Evolutionary conservation across 345 rosid genomes (phyloP).

Genomic region (Ailanthus altissimus): DNA sequence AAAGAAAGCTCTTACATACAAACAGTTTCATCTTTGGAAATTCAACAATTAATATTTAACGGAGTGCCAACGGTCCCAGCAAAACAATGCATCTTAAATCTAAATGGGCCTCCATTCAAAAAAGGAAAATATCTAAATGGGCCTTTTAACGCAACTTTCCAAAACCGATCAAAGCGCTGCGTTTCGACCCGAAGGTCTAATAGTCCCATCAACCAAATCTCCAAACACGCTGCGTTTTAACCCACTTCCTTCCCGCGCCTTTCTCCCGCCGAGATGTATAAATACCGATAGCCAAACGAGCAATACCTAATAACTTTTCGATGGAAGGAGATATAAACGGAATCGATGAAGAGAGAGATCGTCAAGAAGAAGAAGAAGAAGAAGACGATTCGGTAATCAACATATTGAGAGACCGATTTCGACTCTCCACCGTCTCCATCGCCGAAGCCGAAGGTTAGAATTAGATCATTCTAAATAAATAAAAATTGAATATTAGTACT

Average conservation of each 20-base stretch:
- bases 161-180: not conserved
- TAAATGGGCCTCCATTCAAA: too few species aligned
- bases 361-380: slow-evolving; percentile 29
- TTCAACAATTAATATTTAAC: too few species aligned
- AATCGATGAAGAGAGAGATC: slow-evolving; percentile 49
- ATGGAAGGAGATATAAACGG: slow-evolving; percentile 51
- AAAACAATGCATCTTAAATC: too few species aligned
- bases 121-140: too few species aligned
- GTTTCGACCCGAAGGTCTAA: not conserved
- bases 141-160: too few species aligned
- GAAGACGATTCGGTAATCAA: slow-evolving; percentile 56
- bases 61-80: too few species aligned
- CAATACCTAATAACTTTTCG: slow-evolving; percentile 20
- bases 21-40: too few species aligned
- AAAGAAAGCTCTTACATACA: too few species aligned
- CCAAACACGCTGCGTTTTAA: slow-evolving; percentile 9
- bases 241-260: slow-evolving; percentile 16
- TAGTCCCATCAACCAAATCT: too few species aligned
- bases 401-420: slow-evolving; percentile 69
- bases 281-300: not conserved
- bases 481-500: not conserved
- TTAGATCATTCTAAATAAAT: slow-evolving; percentile 22
- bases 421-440: slow-evolving; percentile 75
- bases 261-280: not conserved
- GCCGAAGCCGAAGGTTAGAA: slow-evolving; percentile 76